These are phyloP conservation scores for Sarocladiaceae sp. DNA, from an alignment of 2,329 filamentous ascomycete genomes.

Conservation along the genomic window DNA sequence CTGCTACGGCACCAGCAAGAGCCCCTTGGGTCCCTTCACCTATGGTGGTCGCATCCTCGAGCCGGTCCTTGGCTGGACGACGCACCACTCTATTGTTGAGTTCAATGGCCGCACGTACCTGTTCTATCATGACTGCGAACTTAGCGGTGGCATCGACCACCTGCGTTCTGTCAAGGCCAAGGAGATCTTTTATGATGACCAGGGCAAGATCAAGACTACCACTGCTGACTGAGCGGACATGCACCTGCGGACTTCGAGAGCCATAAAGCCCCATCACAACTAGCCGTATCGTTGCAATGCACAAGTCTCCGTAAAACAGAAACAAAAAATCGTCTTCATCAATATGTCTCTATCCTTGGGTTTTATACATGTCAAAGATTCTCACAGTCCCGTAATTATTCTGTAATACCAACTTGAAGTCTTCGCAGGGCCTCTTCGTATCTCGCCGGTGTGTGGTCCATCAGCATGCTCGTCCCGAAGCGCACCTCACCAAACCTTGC, in stretches of 20 bases:
- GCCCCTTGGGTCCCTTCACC: conserved; percentile 64
- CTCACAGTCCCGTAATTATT: conserved; percentile 12
- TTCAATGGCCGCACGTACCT: conserved; percentile 66
- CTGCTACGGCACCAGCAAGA: conserved; percentile 59
- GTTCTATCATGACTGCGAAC: conserved; percentile 68
- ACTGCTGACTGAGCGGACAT: conserved; percentile 24
- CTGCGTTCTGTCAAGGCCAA: conserved; percentile 66
- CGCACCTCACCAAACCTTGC: conserved; percentile 61
- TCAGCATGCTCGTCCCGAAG: conserved; percentile 68
- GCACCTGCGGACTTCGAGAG: no score
- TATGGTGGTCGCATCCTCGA: conserved; percentile 67
- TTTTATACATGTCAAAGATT: not conserved
- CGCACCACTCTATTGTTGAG: conserved; percentile 73
- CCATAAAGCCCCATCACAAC: no score
- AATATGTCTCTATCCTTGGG: not conserved
- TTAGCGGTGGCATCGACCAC: conserved; percentile 64
- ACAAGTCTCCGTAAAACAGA: no score
- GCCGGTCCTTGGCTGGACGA: conserved; percentile 75
- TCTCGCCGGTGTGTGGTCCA: conserved; percentile 67
- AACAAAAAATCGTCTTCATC: no score
- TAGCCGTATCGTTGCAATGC: no score
- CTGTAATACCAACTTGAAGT: conserved; percentile 43
- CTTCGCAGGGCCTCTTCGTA: conserved; percentile 66
- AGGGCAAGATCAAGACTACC: conserved; percentile 51
- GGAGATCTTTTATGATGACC: conserved; percentile 65